These are phyloP conservation scores for Cryptococcus sp. DNA, from an alignment of 1,284 basidiomycete species.

Conservation along the genomic window DNA sequence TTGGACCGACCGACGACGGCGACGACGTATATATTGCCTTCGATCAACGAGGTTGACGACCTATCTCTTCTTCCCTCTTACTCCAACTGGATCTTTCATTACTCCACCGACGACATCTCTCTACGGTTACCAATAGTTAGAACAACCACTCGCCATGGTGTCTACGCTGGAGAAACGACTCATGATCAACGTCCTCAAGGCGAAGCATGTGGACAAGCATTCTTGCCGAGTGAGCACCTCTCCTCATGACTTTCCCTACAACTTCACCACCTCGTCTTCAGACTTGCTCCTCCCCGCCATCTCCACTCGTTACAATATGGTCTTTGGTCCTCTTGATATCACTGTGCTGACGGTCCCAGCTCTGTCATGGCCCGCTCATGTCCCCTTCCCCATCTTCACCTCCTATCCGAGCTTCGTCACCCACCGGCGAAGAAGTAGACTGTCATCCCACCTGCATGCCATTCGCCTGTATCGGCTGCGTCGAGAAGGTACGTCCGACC, in stretches of 20 bases:
- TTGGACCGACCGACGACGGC: too few relatives aligned
- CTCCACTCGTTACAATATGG: too few relatives aligned
- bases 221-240: slow-evolving; percentile 2
- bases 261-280: too few relatives aligned
- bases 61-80: too few relatives aligned
- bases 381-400: slow-evolving; percentile 1
- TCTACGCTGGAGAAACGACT: slow-evolving; percentile 9
- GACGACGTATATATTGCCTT: too few relatives aligned
- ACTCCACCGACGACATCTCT: too few relatives aligned
- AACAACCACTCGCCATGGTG: slow-evolving; percentile 3
- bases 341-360: neutral
- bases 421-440: slow-evolving; percentile 4
- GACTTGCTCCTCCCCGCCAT: too few relatives aligned
- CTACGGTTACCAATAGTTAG: too few relatives aligned
- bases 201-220: neutral
- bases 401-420: slow-evolving; percentile 1
- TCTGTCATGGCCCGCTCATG: slow-evolving; percentile 10
- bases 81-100: too few relatives aligned
- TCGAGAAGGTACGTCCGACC: slow-evolving; percentile 6
- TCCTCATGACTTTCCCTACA: neutral
- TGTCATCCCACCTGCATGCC: slow-evolving; percentile 8
- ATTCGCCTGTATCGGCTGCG: slow-evolving; percentile 9
- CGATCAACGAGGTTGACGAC: too few relatives aligned
- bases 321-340: too few relatives aligned
- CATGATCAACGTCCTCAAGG: slow-evolving; percentile 2